Evolutionary conservation across 495 filamentous ascomycete species (phyloP), one percentile per base, ranked within the genome.

Genomic region (Penicillium flavigenum): DNA sequence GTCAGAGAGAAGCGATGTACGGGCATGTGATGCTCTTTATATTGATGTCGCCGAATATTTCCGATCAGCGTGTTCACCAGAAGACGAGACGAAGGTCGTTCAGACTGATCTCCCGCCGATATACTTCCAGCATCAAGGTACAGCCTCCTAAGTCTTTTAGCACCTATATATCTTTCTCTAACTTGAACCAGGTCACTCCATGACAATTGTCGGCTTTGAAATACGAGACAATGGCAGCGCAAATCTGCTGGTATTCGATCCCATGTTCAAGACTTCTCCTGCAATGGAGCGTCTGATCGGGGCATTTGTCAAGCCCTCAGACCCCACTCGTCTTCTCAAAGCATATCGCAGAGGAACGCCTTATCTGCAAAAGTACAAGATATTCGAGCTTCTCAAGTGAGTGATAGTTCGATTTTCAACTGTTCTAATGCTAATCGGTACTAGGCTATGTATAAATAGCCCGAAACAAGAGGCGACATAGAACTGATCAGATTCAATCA

Each of bases 141-240:
- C 48, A 29, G 19, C 10, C 26, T 38, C 38, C 12, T 41, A 24
- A 26, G 7, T 17, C 43, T 10, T 36, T 50, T 8, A 12, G 12
- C 14, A 29, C 3, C 2, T 39, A 38, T 22, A 16, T 47, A 17
- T 7, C 16, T 4, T n/a, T 57, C 44, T 57, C 36, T 54, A 5
- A 24, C 39, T 22, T 4, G 22, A 2, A 19, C 9, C 57, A 85
- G 92, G 92, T 6, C 94, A 98, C 65, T 96, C 92, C 5, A 79
- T 96, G 75, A 97, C 92, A 1, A 92, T 98, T 42, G 78, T 98
- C 51, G 94, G 94, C 1, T 80, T 96, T 38, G 92, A 97, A 65
- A 78, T 80, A 26, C 80, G 79, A 9, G 76, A 69, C 32, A 80
- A 87, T 57, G 91, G 91, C 31, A 71, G 72, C 31, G 79, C 81